Conservation (phyloP, 495 filamentous ascomycete species). For the Penicillium argentinense region DNA sequence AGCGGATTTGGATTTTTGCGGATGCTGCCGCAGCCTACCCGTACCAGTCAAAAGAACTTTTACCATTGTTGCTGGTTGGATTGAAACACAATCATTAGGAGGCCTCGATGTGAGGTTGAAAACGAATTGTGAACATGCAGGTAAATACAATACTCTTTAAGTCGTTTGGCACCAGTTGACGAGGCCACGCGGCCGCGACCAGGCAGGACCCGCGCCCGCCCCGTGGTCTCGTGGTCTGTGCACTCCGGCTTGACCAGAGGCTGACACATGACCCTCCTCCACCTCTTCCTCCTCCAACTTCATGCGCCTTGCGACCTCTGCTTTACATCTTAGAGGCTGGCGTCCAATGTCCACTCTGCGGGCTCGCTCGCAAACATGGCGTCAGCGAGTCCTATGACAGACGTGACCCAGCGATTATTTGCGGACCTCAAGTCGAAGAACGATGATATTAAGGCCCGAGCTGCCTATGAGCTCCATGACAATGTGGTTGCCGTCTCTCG, state of each 20-base stretch:
- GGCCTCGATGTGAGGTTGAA: too few species aligned
- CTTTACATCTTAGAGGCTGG: conserved; percentile 35
- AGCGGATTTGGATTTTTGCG: too few species aligned
- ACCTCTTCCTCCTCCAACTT: conserved; percentile 18
- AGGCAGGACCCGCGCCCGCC: too few species aligned
- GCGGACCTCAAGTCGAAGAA: conserved; percentile 54
- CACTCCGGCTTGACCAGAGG: conserved; percentile 23
- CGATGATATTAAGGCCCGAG: conserved; percentile 49
- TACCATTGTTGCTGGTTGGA: too few species aligned
- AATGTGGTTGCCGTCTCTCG: conserved; percentile 50
- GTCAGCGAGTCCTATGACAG: conserved; percentile 48
- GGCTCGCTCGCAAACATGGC: conserved; percentile 47
- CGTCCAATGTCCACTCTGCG: conserved; percentile 48
- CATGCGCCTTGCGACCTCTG: conserved; percentile 30
- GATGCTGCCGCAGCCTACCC: too few species aligned
- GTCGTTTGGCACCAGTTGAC: too few species aligned
- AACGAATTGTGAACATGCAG: too few species aligned
- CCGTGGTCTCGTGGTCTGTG: conserved; percentile 33
- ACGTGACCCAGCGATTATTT: conserved; percentile 50
- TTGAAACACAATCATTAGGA: too few species aligned
- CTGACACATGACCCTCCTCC: conserved; percentile 19
- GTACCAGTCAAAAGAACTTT: too few species aligned
- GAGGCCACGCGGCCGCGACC: too few species aligned
- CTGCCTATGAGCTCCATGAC: conserved; percentile 53
- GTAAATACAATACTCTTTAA: too few species aligned